phyloP scores from a whole-genome alignment of 768 basidiomycete species.

The Chiua virens region DNA sequence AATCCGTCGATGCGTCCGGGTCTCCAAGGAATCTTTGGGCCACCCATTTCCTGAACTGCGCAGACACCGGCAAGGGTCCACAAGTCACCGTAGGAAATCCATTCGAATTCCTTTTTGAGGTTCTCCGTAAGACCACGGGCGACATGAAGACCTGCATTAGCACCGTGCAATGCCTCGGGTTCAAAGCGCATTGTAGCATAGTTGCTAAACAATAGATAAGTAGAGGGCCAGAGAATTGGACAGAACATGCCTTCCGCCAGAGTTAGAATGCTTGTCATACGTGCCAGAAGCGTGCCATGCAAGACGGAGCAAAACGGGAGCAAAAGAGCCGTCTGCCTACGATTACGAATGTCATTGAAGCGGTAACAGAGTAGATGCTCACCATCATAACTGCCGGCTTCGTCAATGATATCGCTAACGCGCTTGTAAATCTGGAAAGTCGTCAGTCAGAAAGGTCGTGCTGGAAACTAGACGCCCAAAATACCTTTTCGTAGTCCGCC shows the following conservation, averaged over 20 bases:
- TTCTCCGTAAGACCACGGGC: slow-evolving; percentile 85
- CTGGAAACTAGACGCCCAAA: not conserved
- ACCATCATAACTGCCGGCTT: slow-evolving; percentile 82
- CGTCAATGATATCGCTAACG: slow-evolving; percentile 75
- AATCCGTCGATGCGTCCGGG: slow-evolving; percentile 90
- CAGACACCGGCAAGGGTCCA: slow-evolving; percentile 96
- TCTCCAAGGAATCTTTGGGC: slow-evolving; percentile 92
- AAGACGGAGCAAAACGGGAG: slow-evolving; percentile 83
- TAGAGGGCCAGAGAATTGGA: not conserved
- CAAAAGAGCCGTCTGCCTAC: slow-evolving; percentile 78
- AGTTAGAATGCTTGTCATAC: slow-evolving; percentile 75
- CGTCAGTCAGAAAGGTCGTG: not conserved
- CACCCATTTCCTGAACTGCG: slow-evolving; percentile 91
- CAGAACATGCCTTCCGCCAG: slow-evolving; percentile 77
- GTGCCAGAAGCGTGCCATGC: slow-evolving; percentile 97
- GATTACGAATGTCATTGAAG: slow-evolving; percentile 1
- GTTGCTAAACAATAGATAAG: slow-evolving; percentile 56
- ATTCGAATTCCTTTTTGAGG: slow-evolving; percentile 82
- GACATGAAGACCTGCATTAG: slow-evolving; percentile 79
- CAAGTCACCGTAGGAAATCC: slow-evolving; percentile 95
- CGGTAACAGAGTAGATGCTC: slow-evolving; percentile 10
- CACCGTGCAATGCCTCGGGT: slow-evolving; percentile 81
- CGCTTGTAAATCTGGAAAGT: slow-evolving; percentile 78
- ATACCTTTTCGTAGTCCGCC: slow-evolving; percentile 88
- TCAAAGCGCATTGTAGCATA: slow-evolving; percentile 98